Conservation (phyloP, 2,329 filamentous ascomycete genomes). For the Colletotrichum nymphaeae region DNA sequence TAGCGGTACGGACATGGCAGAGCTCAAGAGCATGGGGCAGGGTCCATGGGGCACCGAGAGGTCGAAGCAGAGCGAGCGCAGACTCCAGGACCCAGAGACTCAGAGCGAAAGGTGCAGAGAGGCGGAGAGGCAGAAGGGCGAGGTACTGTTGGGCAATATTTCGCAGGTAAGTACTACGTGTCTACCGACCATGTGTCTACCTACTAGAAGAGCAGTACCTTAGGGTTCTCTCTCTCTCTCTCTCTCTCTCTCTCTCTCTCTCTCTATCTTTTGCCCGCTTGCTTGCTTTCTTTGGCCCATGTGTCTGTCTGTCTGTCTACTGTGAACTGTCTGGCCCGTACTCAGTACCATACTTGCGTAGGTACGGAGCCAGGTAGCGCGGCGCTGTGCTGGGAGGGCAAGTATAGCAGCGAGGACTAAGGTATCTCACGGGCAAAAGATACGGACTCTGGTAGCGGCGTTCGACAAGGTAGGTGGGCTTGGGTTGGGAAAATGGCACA, state of each 20-base stretch:
- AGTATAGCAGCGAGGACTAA: background rate
- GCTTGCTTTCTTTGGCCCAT: background rate
- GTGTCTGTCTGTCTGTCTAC: too few relatives aligned
- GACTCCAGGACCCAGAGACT: background rate
- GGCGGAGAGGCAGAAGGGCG: background rate
- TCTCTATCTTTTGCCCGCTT: background rate
- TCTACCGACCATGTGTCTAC: too few relatives aligned
- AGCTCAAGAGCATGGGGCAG: slow-evolving; percentile 13
- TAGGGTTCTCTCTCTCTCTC: background rate
- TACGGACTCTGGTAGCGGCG: slow-evolving; percentile 12
- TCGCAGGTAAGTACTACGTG: too few relatives aligned
- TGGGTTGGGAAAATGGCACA: slow-evolving; percentile 34
- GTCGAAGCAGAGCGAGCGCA: slow-evolving; percentile 12
- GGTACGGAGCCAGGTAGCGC: background rate
- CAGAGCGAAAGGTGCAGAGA: background rate
- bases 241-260: background rate
- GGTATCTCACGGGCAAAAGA: slow-evolving; percentile 1
- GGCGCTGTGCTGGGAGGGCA: background rate
- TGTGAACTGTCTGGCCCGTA: background rate
- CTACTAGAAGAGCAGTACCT: too few relatives aligned
- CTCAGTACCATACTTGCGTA: too few relatives aligned
- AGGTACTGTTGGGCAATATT: too few relatives aligned
- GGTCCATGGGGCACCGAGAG: slow-evolving; percentile 12
- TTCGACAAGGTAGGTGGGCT: slow-evolving; percentile 30
- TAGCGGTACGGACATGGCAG: slow-evolving; percentile 24